Conservation (phyloP, 805 yeast species). For the Nakazawaea ambrosiae region DNA sequence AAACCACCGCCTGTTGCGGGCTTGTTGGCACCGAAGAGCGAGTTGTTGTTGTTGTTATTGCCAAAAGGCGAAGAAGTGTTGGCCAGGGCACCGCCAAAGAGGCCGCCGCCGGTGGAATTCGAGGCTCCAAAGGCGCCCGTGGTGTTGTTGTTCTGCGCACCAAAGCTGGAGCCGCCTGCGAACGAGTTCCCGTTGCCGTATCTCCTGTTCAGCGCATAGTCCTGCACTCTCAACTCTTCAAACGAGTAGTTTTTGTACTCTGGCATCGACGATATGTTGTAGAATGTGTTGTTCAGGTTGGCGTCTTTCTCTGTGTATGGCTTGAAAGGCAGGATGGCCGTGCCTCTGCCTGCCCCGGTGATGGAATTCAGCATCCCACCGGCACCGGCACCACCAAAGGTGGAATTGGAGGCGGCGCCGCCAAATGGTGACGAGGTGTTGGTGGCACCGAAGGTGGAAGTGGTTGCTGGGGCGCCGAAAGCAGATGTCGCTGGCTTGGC, state of each 20-base stretch:
- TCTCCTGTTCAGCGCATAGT: constrained; percentile 69
- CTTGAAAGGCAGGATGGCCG: constrained; percentile 63
- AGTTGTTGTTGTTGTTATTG: constrained; percentile 19
- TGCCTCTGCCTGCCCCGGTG: constrained; percentile 48
- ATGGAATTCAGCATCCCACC: constrained; percentile 16
- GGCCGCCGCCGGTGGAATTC: constrained; percentile 19
- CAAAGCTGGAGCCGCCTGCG: constrained; percentile 14
- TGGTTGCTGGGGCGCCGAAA: no score
- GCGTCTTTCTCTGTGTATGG: constrained; percentile 68
- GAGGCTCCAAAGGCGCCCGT: constrained; percentile 25
- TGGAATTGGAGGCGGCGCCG: constrained; percentile 11
- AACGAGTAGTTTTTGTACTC: constrained; percentile 75
- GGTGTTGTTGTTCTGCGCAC: constrained; percentile 25
- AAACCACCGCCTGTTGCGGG: constrained; percentile 24
- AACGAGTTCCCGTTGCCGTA: constrained; percentile 41
- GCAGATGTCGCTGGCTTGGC: constrained; percentile 14
- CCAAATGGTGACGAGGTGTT: constrained; percentile 6
- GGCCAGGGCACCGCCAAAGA: constrained; percentile 13
- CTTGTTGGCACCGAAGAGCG: constrained; percentile 36
- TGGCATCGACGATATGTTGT: constrained; percentile 83
- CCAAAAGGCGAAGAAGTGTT: constrained; percentile 18
- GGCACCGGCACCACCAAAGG: constrained; percentile 16
- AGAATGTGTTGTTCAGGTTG: constrained; percentile 50
- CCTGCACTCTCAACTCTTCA: constrained; percentile 87
- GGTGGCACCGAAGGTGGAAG: constrained; percentile 14